Percentiles rank a stretch among this genome's conserved stretches.
Conservation (phyloP, 2,329 filamentous ascomycete genomes). For the Clarireedia hainanense region DNA sequence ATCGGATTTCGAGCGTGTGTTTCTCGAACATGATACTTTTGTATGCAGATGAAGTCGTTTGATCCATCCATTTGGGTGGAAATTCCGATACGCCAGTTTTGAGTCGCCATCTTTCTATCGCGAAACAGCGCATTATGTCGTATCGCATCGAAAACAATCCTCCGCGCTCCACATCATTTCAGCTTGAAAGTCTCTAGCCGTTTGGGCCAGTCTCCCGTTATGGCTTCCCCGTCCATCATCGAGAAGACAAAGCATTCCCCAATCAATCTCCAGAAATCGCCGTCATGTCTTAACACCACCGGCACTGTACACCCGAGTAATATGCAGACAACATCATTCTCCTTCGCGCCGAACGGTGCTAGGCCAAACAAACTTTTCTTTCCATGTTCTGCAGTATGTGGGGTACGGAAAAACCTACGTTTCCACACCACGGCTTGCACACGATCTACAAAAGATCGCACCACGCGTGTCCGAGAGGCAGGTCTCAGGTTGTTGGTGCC, state of each 20-base stretch:
- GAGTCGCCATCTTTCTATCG: no score
- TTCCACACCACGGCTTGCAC: constrained; percentile 15
- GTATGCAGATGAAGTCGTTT: no score
- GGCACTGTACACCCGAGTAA: constrained; percentile 21
- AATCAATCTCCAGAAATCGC: constrained; percentile 6
- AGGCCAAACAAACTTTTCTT: constrained; percentile 6
- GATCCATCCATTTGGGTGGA: no score
- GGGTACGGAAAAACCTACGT: constrained; percentile 10
- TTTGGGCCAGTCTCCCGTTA: background rate
- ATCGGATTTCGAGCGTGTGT: no score
- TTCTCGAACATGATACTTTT: no score
- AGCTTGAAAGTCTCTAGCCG: background rate
- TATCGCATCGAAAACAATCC: no score
- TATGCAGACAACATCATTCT: constrained; percentile 17
- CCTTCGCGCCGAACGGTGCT: constrained; percentile 1
- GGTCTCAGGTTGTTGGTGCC: constrained; percentile 9
- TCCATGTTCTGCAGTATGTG: background rate
- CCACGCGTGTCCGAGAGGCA: background rate
- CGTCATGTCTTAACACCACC: constrained; percentile 11
- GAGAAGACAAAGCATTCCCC: constrained; percentile 19
- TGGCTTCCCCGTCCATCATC: constrained; percentile 16
- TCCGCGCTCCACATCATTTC: background rate
- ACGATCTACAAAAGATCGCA: constrained; percentile 12
- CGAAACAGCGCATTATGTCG: no score
- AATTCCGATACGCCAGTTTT: no score